phyloP scores from a whole-genome alignment of 495 filamentous ascomycete genomes.

The Arthonia radiata region DNA sequence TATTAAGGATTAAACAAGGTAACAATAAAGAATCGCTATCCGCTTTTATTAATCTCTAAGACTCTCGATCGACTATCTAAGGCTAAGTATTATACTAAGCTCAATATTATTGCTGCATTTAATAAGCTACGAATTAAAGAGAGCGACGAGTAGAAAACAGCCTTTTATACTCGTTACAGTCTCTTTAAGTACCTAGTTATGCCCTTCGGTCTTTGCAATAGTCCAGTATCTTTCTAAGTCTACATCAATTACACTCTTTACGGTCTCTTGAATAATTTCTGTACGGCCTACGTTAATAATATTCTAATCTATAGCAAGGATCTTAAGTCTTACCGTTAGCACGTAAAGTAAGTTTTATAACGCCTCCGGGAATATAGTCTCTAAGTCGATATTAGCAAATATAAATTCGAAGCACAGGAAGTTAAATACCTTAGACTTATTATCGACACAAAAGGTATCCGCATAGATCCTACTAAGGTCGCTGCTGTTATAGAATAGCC shows the following conservation, averaged over 20 bases:
- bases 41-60: slow-evolving; percentile 7
- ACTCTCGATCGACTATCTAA: slow-evolving; percentile 1
- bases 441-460: slow-evolving; percentile 7
- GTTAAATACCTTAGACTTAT: slow-evolving; percentile 11
- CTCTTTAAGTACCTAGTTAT: slow-evolving; percentile 1
- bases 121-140: not conserved
- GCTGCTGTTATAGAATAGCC: slow-evolving; percentile 9
- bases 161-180: not conserved
- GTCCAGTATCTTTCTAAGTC: not conserved
- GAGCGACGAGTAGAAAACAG: slow-evolving; percentile 1
- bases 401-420: slow-evolving; percentile 8
- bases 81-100: slow-evolving; percentile 2
- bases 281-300: slow-evolving; percentile 2
- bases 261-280: slow-evolving; percentile 1
- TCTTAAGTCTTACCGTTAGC: slow-evolving; percentile 6
- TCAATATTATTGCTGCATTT: slow-evolving; percentile 4
- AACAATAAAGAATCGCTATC: slow-evolving; percentile 8
- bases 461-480: slow-evolving; percentile 10
- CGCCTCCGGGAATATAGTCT: slow-evolving; percentile 6
- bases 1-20: slow-evolving; percentile 4
- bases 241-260: slow-evolving; percentile 1
- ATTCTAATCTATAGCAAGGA: slow-evolving; percentile 1
- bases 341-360: slow-evolving; percentile 9
- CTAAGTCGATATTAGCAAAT: slow-evolving; percentile 11
- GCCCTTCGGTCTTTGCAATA: slow-evolving; percentile 9